A percentile compares a stretch with the other conserved stretches of the same genome.
Conservation (phyloP, 805 yeast genomes). For the Pichia sporocuriosa region DNA sequence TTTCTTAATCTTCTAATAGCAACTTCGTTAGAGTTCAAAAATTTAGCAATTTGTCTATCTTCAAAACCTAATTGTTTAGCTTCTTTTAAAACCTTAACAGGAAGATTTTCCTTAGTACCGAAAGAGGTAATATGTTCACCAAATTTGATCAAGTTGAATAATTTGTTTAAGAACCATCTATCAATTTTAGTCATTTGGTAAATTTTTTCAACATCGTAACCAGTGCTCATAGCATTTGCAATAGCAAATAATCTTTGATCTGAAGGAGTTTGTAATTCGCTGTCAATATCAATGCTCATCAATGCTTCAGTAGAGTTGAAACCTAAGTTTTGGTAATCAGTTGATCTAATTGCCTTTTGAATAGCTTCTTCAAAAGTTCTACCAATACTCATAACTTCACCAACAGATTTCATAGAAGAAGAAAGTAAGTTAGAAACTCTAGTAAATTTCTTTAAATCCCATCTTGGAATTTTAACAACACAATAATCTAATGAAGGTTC, state of each 20-base stretch:
- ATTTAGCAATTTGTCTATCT: conserved; percentile 91
- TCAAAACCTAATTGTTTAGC: conserved; percentile 97
- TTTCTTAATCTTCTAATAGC: conserved; percentile 86
- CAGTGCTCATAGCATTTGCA: conserved; percentile 86
- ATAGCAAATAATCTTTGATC: conserved; percentile 94
- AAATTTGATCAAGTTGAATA: conserved; percentile 65
- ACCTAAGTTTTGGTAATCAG: conserved; percentile 93
- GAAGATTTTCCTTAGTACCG: conserved; percentile 54
- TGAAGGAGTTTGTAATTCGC: conserved; percentile 93
- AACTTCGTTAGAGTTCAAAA: conserved; percentile 82
- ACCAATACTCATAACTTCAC: conserved; percentile 98
- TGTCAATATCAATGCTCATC: conserved; percentile 86
- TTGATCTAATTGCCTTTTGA: conserved; percentile 94
- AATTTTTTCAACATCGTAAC: conserved; percentile 86
- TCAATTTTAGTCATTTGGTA: conserved; percentile 90
- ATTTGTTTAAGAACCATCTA: conserved; percentile 91
- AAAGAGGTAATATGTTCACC: conserved; percentile 54
- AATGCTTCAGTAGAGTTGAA: conserved; percentile 79
- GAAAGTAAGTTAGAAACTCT: conserved; percentile 83
- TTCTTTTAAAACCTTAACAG: conserved; percentile 57
- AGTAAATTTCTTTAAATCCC: conserved; percentile 96
- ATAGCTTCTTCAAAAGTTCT: conserved; percentile 96
- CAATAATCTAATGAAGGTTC: conserved; percentile 96
- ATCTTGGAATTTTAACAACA: conserved; percentile 96
- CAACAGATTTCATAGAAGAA: conserved; percentile 96